phyloP scores from a whole-genome alignment of 352 stramenopile species.

The Phytopythium montanum region DNA sequence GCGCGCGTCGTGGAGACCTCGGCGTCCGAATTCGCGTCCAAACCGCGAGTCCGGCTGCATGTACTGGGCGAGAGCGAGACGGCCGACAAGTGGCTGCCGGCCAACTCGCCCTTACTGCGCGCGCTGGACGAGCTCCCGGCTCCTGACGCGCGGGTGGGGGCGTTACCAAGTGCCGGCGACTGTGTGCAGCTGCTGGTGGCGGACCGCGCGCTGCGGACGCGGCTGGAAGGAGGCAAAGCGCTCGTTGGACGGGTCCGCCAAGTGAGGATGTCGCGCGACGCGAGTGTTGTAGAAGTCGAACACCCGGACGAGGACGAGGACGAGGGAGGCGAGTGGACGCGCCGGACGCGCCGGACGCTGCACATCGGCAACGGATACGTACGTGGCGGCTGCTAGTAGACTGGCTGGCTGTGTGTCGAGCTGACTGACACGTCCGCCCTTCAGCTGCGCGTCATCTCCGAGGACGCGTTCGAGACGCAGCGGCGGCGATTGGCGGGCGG shows the following conservation, averaged over 20 bases:
- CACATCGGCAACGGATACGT: slow-evolving; percentile 59
- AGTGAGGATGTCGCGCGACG: slow-evolving; percentile 39
- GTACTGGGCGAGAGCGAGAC: slow-evolving; percentile 42
- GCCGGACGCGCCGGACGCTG: slow-evolving; percentile 16
- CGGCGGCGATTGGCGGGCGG: slow-evolving; percentile 5
- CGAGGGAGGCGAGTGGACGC: neutral
- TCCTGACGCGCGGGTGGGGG: slow-evolving; percentile 28
- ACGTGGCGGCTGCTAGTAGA: neutral
- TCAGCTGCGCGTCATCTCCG: slow-evolving; percentile 21
- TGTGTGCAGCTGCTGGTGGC: slow-evolving; percentile 36
- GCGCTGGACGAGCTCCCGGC: slow-evolving; percentile 22
- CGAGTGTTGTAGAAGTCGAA: slow-evolving; percentile 41
- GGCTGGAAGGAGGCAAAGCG: slow-evolving; percentile 11
- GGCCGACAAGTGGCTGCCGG: slow-evolving; percentile 42
- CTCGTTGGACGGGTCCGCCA: slow-evolving; percentile 36
- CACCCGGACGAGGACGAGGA: slow-evolving; percentile 3
- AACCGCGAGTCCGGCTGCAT: slow-evolving; percentile 17
- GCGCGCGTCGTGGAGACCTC: slow-evolving; percentile 19
- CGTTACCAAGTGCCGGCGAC: slow-evolving; percentile 27
- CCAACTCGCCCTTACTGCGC: slow-evolving; percentile 18
- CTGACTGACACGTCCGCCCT: neutral
- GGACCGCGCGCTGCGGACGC: slow-evolving; percentile 17
- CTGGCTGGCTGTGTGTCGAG: neutral
- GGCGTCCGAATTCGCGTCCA: too few species aligned
- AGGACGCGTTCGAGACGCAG: slow-evolving; percentile 11